These are phyloP conservation scores for Nothopassalora personata DNA, from an alignment of 2,329 filamentous ascomycete species.

Conservation along the genomic window DNA sequence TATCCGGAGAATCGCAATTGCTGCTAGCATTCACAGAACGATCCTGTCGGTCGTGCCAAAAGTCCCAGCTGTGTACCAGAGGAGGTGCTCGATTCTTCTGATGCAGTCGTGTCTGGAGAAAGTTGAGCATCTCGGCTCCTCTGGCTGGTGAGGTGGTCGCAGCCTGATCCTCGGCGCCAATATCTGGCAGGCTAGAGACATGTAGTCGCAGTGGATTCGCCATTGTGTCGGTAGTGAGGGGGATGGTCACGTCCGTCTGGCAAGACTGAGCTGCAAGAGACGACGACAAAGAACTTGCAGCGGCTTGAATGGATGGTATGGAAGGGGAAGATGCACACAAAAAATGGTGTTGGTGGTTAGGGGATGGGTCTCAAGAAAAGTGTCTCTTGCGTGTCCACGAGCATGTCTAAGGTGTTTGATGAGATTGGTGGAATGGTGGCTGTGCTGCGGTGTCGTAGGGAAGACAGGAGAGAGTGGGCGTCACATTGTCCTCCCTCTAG, in stretches of 20 bases:
- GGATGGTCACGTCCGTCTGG: not conserved
- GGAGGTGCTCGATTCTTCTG: slow-evolving; percentile 45
- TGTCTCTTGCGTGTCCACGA: not conserved
- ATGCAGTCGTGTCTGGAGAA: slow-evolving; percentile 31
- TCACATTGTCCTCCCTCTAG: not conserved
- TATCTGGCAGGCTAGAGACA: slow-evolving; percentile 51
- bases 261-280: not conserved
- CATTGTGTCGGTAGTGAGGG: slow-evolving; percentile 15
- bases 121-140: slow-evolving; percentile 64
- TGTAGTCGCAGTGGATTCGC: slow-evolving; percentile 21
- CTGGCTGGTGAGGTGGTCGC: slow-evolving; percentile 66
- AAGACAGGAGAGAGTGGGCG: not conserved
- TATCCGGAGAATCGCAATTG: slow-evolving; percentile 23
- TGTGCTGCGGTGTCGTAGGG: not conserved
- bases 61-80: slow-evolving; percentile 49
- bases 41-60: slow-evolving; percentile 47
- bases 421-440: not conserved
- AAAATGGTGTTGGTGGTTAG: not conserved
- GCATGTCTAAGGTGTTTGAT: not conserved
- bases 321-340: not conserved
- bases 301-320: not conserved
- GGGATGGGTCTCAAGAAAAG: not conserved
- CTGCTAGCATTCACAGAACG: slow-evolving; percentile 19
- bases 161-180: slow-evolving; percentile 55
- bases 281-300: slow-evolving; percentile 3